Evolutionary conservation across 1,139 yeast genomes (phyloP).

Genomic region (Entelexis paramagnoliae): DNA sequence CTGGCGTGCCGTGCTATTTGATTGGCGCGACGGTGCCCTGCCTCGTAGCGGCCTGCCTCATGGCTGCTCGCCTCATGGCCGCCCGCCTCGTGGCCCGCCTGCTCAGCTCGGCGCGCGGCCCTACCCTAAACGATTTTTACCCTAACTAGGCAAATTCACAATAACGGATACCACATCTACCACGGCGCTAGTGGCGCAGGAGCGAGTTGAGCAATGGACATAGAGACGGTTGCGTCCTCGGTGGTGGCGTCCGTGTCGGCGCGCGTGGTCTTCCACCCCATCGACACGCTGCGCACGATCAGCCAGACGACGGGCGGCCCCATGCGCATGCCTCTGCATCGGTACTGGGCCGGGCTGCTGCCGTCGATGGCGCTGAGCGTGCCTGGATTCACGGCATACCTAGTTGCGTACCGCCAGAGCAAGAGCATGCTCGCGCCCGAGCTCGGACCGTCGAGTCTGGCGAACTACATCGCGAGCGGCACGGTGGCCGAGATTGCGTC

Average conservation of each 20-base stretch:
- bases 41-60: no score
- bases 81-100: no score
- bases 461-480: constrained; percentile 35
- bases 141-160: neutral
- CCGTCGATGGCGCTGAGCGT: constrained; percentile 36
- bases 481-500: constrained; percentile 36
- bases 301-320: constrained; percentile 35
- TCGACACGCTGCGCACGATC: constrained; percentile 35
- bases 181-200: neutral
- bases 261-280: constrained; percentile 25
- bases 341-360: constrained; percentile 36
- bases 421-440: constrained; percentile 33
- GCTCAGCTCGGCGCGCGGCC: no score
- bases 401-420: constrained; percentile 36
- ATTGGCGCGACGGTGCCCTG: no score
- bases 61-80: no score
- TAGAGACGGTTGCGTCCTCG: constrained; percentile 25
- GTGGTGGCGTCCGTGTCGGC: constrained; percentile 24
- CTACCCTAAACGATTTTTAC: neutral
- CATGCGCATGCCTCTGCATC: constrained; percentile 32
- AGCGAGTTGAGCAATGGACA: constrained; percentile 21
- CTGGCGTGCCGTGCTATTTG: no score
- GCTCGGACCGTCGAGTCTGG: constrained; percentile 31
- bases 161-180: neutral
- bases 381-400: constrained; percentile 37